phyloP scores from a whole-genome alignment of 805 yeast genomes.

The Kodamaea laetipori region DNA sequence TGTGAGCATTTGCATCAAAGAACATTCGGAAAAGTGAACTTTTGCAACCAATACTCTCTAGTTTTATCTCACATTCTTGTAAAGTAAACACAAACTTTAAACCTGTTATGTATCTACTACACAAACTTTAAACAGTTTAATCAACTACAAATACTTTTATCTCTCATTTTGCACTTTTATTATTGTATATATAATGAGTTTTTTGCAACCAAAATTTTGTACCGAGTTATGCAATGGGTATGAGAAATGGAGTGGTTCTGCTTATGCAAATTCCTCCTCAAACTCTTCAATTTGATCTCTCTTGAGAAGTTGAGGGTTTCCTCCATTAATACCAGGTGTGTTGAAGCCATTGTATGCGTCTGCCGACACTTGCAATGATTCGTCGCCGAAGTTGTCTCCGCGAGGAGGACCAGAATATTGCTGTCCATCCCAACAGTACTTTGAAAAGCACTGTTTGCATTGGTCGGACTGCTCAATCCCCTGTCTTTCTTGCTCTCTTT shows the following conservation, averaged over 20 bases:
- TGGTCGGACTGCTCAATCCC: conserved; percentile 60
- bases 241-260: no score
- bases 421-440: conserved; percentile 75
- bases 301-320: conserved; percentile 13
- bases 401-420: conserved; percentile 7
- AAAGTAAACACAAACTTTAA: no score
- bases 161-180: no score
- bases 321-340: conserved; percentile 11
- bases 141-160: no score
- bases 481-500: conserved; percentile 72
- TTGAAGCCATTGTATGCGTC: conserved; percentile 12
- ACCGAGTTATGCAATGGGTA: neutral
- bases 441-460: conserved; percentile 67
- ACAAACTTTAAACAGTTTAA: no score
- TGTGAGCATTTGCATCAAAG: no score
- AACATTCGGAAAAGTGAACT: no score
- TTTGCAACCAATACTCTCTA: no score
- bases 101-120: no score
- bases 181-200: neutral
- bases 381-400: conserved; percentile 17
- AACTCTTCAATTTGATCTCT: conserved; percentile 2
- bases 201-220: conserved; percentile 2
- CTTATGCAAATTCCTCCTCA: conserved; percentile 2
- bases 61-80: no score
- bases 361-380: conserved; percentile 12